Percentiles rank a stretch among this genome's conserved stretches.
Evolutionary conservation across 768 basidiomycete genomes (phyloP).

Genomic region (Tricholoma sp.): DNA sequence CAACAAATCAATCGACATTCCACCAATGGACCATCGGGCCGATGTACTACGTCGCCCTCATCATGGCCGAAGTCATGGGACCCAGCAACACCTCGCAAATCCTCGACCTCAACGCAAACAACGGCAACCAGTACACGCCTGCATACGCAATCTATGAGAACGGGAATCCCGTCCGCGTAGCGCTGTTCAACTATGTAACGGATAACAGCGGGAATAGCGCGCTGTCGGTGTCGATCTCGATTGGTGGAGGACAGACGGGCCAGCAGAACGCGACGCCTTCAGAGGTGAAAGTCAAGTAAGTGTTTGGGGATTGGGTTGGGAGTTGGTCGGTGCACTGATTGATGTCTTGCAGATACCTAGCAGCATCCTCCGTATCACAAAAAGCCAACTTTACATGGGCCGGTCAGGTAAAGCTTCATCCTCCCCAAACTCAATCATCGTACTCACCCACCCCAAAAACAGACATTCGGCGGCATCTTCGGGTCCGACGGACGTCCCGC

Average conservation of each 20-base stretch:
- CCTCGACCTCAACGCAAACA: constrained; percentile 52
- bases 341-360: constrained; percentile 40
- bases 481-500: constrained; percentile 59
- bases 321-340: no score
- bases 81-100: constrained; percentile 54
- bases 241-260: constrained; percentile 35
- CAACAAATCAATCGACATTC: constrained; percentile 46
- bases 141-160: constrained; percentile 70
- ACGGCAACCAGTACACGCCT: constrained; percentile 47
- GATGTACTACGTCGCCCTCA: constrained; percentile 69
- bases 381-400: constrained; percentile 62
- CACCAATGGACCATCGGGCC: constrained; percentile 75
- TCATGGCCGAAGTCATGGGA: constrained; percentile 64
- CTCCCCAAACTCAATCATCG: no score
- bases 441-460: no score
- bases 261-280: constrained; percentile 34
- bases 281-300: constrained; percentile 50
- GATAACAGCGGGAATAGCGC: constrained; percentile 53
- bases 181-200: constrained; percentile 64
- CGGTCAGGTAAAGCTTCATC: constrained; percentile 34
- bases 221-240: constrained; percentile 43
- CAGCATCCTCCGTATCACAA: constrained; percentile 42
- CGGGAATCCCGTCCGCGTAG: constrained; percentile 50
- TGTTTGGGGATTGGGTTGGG: no score
- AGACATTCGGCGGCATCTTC: constrained; percentile 58